phyloP scores from a whole-genome alignment of 2,329 filamentous ascomycete species.

The Fusarium camptoceras region DNA sequence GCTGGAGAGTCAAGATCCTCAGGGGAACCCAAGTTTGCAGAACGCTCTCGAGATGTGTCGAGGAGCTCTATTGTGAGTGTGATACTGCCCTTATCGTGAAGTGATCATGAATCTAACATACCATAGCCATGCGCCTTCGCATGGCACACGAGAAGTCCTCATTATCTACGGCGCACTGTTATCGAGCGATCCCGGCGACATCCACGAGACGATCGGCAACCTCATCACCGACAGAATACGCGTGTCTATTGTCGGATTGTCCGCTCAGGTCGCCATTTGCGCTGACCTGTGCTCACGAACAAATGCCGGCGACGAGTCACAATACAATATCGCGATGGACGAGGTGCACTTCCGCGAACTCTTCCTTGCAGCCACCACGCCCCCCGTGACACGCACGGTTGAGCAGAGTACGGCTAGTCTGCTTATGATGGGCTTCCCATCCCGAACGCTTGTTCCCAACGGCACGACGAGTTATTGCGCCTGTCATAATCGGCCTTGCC shows the following conservation, averaged over 20 bases:
- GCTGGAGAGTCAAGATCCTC: slow-evolving; percentile 74
- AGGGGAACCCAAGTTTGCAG: slow-evolving; percentile 84
- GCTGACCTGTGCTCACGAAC: slow-evolving; percentile 88
- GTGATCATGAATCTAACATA: slow-evolving; percentile 1
- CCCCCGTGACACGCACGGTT: slow-evolving; percentile 79
- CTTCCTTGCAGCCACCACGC: slow-evolving; percentile 89
- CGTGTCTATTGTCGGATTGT: slow-evolving; percentile 88
- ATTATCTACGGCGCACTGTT: slow-evolving; percentile 92
- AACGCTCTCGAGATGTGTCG: slow-evolving; percentile 97
- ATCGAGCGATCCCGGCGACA: slow-evolving; percentile 93
- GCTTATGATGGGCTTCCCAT: slow-evolving; percentile 98
- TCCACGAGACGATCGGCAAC: slow-evolving; percentile 85
- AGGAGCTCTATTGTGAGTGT: slow-evolving; percentile 80
- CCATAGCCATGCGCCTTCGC: slow-evolving; percentile 83
- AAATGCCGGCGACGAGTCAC: slow-evolving; percentile 79
- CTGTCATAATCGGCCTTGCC: slow-evolving; percentile 84
- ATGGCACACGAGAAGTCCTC: slow-evolving; percentile 93
- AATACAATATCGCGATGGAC: slow-evolving; percentile 88
- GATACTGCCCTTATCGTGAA: neutral
- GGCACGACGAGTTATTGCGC: slow-evolving; percentile 81
- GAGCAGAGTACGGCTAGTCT: slow-evolving; percentile 72
- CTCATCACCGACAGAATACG: slow-evolving; percentile 87
- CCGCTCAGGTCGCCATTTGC: slow-evolving; percentile 93
- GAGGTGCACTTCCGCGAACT: slow-evolving; percentile 83
- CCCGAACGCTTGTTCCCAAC: slow-evolving; percentile 77